A percentile compares a stretch with the other conserved stretches of the same genome.
phyloP scores from a whole-genome alignment of 768 basidiomycete species.

The Termitomyces sp. region DNA sequence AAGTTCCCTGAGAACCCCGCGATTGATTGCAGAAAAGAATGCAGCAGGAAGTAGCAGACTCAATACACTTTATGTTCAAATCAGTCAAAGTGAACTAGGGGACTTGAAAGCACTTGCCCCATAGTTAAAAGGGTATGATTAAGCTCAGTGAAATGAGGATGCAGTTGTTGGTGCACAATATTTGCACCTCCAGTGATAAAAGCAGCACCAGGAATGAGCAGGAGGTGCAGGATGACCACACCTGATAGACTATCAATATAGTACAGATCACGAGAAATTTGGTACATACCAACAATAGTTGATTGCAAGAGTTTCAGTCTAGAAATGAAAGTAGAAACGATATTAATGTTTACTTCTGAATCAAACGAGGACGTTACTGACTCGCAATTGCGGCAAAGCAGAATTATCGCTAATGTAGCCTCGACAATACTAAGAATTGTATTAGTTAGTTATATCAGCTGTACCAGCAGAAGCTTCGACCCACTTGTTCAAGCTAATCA shows the following conservation, averaged over 20 bases:
- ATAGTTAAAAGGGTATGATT: constrained; percentile 69
- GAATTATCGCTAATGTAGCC: constrained; percentile 65
- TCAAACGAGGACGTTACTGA: constrained; percentile 31
- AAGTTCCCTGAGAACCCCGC: constrained; percentile 20
- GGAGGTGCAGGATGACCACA: constrained; percentile 69
- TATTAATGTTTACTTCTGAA: neutral
- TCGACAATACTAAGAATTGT: constrained; percentile 53
- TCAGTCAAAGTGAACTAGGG: neutral
- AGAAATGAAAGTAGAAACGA: neutral
- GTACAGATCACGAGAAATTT: neutral
- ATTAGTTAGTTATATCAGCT: neutral
- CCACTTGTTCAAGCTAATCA: constrained; percentile 25
- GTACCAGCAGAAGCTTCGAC: neutral
- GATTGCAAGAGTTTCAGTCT: constrained; percentile 66
- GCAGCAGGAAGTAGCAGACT: constrained; percentile 63
- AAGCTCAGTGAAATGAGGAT: constrained; percentile 61
- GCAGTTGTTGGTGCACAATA: constrained; percentile 63
- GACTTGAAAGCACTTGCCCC: constrained; percentile 41
- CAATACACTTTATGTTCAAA: constrained; percentile 44
- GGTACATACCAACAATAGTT: constrained; percentile 57
- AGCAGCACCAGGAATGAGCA: constrained; percentile 66
- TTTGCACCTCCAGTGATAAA: constrained; percentile 74
- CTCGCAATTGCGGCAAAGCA: constrained; percentile 64
- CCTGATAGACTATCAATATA: constrained; percentile 32
- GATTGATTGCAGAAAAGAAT: constrained; percentile 59